phyloP scores from a whole-genome alignment of 257 asterid genomes.

The Nicotiana noctiflora region DNA sequence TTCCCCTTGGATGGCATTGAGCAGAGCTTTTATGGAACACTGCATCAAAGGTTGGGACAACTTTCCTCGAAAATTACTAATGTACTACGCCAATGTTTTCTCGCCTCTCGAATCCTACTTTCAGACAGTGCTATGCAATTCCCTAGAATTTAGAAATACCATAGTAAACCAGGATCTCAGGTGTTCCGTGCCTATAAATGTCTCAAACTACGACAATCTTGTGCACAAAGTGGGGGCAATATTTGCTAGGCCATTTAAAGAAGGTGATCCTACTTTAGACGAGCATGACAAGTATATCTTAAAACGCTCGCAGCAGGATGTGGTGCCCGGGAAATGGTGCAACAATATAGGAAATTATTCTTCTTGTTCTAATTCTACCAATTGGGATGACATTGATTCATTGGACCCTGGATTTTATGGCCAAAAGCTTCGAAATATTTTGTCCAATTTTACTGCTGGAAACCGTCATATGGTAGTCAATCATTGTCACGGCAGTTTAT shows the following conservation, averaged over 20 bases:
- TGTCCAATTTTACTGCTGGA: conserved; percentile 14
- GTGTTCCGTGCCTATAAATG: conserved; percentile 6
- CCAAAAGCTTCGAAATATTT: conserved; percentile 13
- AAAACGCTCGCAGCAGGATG: conserved; percentile 15
- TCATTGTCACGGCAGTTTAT: neutral
- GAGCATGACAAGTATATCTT: conserved; percentile 34
- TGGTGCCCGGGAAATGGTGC: conserved; percentile 49
- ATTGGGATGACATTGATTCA: conserved; percentile 32
- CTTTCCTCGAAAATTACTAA: conserved; percentile 49
- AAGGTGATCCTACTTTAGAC: conserved; percentile 26
- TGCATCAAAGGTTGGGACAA: conserved; percentile 49
- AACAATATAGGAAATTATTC: neutral
- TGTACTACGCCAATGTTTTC: conserved; percentile 47
- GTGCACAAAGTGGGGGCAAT: conserved; percentile 4
- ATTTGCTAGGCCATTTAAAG: conserved; percentile 28
- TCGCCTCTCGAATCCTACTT: conserved; percentile 48
- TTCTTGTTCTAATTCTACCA: conserved; percentile 3
- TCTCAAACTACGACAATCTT: neutral
- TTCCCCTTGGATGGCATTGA: conserved; percentile 49
- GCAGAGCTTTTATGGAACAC: conserved; percentile 43
- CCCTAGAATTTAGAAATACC: conserved; percentile 36
- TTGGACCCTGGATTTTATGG: conserved; percentile 30
- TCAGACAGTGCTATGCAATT: conserved; percentile 54
- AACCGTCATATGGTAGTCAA: neutral
- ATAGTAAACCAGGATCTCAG: conserved; percentile 31